Evolutionary conservation across 768 basidiomycete genomes (phyloP), one percentile per base, ranked within the genome.

Genomic region (Tricholoma hemisulphureum): DNA sequence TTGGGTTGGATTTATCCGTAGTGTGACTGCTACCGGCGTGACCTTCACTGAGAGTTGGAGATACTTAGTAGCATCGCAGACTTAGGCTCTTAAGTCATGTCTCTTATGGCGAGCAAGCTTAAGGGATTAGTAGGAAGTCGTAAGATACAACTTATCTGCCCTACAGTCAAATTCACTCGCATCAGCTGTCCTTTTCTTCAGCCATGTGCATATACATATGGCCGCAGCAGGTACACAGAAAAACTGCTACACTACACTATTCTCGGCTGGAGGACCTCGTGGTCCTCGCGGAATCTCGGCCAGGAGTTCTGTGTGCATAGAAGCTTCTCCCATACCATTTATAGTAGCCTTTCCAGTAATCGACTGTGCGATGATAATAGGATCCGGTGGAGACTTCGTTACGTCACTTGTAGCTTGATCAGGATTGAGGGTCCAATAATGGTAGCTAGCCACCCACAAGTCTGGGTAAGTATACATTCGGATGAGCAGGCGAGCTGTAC

Each of bases 351-450:
- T 37, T 14, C 53, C 35, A 6, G 49, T 23, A 6, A 29, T 58
- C 6, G 65, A 57, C 39, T 65, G 65, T 13, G 66, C 64, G 11
- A 59, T 57, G 11, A 56, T 55, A 3, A 73, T 51, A 0, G 78
- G 79, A 61, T 77, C 76, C 8, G 61, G 59, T 4, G 80, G 81
- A 34, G 80, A 81, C 60, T 75, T 66, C 6, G 66, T 64, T 24
- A 69, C 66, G 53, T 83, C 76, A 23, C 68, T 73, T 5, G 78
- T 75, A 58, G 68, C 73, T 63, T 75, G 75, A 61, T 72, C 62
- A 14, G 75, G 72, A 63, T 83, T 83, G 58, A 88, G 76, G 14
- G 69, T 75, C 81, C 79, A 82, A 65, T 83, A 83, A n/a, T 71
- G 66, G 61, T 73, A 76, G 57, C 82, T 82, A 65, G 55, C 49